Base-by-base conservation (phyloP, 2,329 filamentous ascomycete species). In the Epichloe sibirici region DNA sequence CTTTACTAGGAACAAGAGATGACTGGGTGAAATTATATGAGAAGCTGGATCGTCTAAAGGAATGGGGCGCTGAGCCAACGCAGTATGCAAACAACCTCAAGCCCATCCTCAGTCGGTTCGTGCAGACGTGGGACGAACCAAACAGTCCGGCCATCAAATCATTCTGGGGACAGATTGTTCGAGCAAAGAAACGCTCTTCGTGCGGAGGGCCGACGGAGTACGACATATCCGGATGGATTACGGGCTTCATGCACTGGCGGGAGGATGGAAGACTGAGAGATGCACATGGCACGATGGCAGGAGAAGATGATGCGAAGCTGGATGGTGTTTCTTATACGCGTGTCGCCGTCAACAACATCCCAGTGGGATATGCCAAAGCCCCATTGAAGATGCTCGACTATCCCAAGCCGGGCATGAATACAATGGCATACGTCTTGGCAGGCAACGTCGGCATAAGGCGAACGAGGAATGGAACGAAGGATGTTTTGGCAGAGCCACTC, bases 211-310 rank as follows among this genome's bases (percentile, higher is more conserved):
- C 58, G 28, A 62, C 47, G 56, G 69, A 67, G 57, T 70, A 61
- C 57, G 62, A 64, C 46, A 54, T 75, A 2, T 71, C 68, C 0
- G 75, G 76, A 5, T 78, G 74, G 74, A 67, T 76, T 50, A 71
- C 71, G 0, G 72, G 69, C 0, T 76, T 78, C 55, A 63, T 70
- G 56, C 72, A 71, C 56, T 78, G 73, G 71, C 57, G 62, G 15
- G 59, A 57, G 0, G 53, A 67, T 15, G 75, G 74, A 0, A 38
- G 47, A 0, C 50, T 61, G 38, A 51, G 60, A 7, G 51, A 63
- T 13, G 46, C 51, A 17, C 52, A 56, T 2, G 56, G 61, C 5
- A 47, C 53, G 2, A 46, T 55, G 44, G 45, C 52, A 2, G 48
- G 35, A 2, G 44, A 48, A 4, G 49, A 51, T 17, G 49, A 54